Base-by-base conservation (phyloP, 441 rosid species). In the Corymbia calophylla region DNA sequence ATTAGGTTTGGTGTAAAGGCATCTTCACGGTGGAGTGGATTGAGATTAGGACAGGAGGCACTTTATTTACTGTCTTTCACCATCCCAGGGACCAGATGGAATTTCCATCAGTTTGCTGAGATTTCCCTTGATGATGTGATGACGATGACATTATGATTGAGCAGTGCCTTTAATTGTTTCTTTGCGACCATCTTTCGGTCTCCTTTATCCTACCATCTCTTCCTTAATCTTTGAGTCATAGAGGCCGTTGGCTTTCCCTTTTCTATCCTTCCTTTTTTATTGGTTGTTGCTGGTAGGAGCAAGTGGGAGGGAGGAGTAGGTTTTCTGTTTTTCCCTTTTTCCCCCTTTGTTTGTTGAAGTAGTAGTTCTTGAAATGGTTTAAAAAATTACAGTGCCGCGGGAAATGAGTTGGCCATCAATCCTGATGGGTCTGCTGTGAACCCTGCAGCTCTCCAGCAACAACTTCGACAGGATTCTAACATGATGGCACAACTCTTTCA, bases 361-460 rank as follows among this genome's bases (percentile, higher is more conserved):
- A 31, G 21, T 55, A 48, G 10, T 54, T 73, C 17, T 73, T 73
- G 49, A 39, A 77, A 77, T 77, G 84, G 84, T 77, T 73, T 44
- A 54, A 87, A 62, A 88, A 91, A 89, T 92, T 92, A 91, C 96
- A 97, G 98, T 90, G 92, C 93, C 60, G 87, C 96, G 31, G 77
- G 95, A 44, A 94, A 91, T 93, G 92, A 93, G 89, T 88, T 96
- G 94, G 90, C 92, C 68, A 89, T 96, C 90, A 96, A 96, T 91
- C 98, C 97, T 68, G 99, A 97, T 93, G 99, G 98, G 32, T 96
- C 99, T 92, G 98, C 99, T 89, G 94, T 93, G 88, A 95, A 97
- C 90, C 98, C 99, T 91, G 95, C 94, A 87, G 98, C 97, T 58
- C 95, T 98, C 91, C 99, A 97, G 91, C 98, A 96, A 87, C 97